Percentiles rank a stretch among this genome's conserved stretches.
Evolutionary conservation across 2,329 filamentous ascomycete species (phyloP).

Genomic region (Trichophyton benhamiae): DNA sequence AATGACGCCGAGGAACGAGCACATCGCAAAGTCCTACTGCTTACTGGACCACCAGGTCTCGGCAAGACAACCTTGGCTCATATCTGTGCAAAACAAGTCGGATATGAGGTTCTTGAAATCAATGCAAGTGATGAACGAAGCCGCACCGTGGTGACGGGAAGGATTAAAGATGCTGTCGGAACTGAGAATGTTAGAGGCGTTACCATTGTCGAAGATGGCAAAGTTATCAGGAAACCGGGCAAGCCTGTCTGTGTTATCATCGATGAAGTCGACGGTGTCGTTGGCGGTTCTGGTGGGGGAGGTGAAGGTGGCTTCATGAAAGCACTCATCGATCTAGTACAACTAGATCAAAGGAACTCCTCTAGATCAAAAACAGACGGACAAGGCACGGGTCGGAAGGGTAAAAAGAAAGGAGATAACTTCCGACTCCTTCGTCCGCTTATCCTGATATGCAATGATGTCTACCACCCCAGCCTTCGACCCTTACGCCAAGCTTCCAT

Average conservation of each 20-base stretch:
- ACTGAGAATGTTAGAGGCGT: slow-evolving; percentile 80
- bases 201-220: slow-evolving; percentile 35
- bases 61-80: slow-evolving; percentile 95
- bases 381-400: slow-evolving; percentile 29
- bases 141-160: slow-evolving; percentile 73
- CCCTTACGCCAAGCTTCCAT: slow-evolving; percentile 72
- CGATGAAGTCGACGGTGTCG: slow-evolving; percentile 92
- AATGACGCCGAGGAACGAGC: slow-evolving; percentile 54
- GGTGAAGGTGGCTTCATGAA: slow-evolving; percentile 91
- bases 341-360: slow-evolving; percentile 73
- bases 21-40: slow-evolving; percentile 75
- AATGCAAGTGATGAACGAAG: slow-evolving; percentile 96
- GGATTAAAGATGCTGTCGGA: slow-evolving; percentile 80
- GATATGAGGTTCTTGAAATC: slow-evolving; percentile 93
- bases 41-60: slow-evolving; percentile 83
- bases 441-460: slow-evolving; percentile 92
- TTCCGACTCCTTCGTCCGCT: slow-evolving; percentile 80
- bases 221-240: slow-evolving; percentile 55
- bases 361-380: slow-evolving; percentile 18
- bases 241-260: slow-evolving; percentile 87
- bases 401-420: slow-evolving; percentile 62
- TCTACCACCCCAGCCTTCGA: slow-evolving; percentile 81
- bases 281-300: slow-evolving; percentile 58
- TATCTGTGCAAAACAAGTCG: slow-evolving; percentile 87
- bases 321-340: slow-evolving; percentile 79